A percentile compares a stretch with the other conserved stretches of the same genome.
These are phyloP conservation scores for Arthroderma sp. DNA, from an alignment of 2,329 filamentous ascomycete species.

Conservation along the genomic window DNA sequence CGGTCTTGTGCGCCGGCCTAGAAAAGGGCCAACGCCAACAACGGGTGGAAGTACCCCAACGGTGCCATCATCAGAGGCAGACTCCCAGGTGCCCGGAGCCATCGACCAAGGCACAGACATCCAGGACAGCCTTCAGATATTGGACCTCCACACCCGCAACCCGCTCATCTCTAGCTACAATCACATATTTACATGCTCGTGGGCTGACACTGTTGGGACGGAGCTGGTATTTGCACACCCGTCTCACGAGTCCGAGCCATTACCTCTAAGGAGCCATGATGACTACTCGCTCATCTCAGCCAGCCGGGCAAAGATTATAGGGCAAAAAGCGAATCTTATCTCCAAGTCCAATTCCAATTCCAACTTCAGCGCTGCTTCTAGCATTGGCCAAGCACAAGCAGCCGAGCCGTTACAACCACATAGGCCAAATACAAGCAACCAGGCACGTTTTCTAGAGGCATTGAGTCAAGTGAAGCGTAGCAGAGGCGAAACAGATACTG, in stretches of 20 bases:
- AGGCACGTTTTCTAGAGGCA: slow-evolving; percentile 48
- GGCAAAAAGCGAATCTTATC: slow-evolving; percentile 48
- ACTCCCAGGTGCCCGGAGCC: slow-evolving; percentile 1
- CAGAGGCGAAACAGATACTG: slow-evolving; percentile 51
- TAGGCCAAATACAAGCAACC: slow-evolving; percentile 24
- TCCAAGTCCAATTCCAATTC: slow-evolving; percentile 24
- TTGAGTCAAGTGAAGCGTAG: slow-evolving; percentile 52
- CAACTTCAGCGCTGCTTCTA: slow-evolving; percentile 1
- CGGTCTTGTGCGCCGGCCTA: slow-evolving; percentile 23
- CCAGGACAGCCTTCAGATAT: slow-evolving; percentile 52
- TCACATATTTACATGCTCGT: slow-evolving; percentile 63
- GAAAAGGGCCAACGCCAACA: slow-evolving; percentile 10
- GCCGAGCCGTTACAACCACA: slow-evolving; percentile 7
- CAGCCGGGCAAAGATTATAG: slow-evolving; percentile 56
- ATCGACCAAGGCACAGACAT: slow-evolving; percentile 11
- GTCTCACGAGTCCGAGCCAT: slow-evolving; percentile 34
- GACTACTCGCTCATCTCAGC: slow-evolving; percentile 60
- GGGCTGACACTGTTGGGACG: slow-evolving; percentile 73
- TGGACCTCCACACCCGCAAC: slow-evolving; percentile 64
- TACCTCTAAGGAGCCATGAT: slow-evolving; percentile 27
- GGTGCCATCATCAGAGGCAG: slow-evolving; percentile 7
- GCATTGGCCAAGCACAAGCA: background rate
- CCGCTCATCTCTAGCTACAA: slow-evolving; percentile 71
- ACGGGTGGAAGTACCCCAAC: slow-evolving; percentile 8
- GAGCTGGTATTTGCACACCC: slow-evolving; percentile 58